phyloP scores from a whole-genome alignment of 345 rosid species.

The Rhodamnia rubescens region DNA sequence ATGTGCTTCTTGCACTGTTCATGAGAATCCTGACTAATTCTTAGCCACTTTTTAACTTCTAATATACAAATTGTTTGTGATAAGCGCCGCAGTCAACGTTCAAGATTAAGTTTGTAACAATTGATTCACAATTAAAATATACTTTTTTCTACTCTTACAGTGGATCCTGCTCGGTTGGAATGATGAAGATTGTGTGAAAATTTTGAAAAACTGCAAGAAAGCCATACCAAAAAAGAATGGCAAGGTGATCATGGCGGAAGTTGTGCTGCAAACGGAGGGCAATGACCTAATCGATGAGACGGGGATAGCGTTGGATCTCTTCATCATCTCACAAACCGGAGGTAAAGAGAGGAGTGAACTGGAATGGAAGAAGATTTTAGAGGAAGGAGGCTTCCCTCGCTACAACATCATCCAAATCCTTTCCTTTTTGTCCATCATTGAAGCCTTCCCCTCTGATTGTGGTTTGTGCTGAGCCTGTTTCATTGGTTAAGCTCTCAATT shows the following conservation, averaged over 20 bases:
- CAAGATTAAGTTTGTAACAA: neutral
- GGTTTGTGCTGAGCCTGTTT: neutral
- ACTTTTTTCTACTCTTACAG: neutral
- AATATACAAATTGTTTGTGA: neutral
- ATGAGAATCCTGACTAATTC: neutral
- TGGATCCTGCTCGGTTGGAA: slow-evolving; percentile 17
- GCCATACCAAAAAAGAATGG: neutral
- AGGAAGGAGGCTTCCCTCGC: slow-evolving; percentile 15
- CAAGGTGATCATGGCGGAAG: slow-evolving; percentile 6
- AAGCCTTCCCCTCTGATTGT: neutral
- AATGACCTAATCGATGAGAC: neutral
- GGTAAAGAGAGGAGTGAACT: slow-evolving; percentile 12
- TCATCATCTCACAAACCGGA: slow-evolving; percentile 5
- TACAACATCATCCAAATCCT: slow-evolving; percentile 12
- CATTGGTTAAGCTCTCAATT: neutral
- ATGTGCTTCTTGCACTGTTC: too few species aligned
- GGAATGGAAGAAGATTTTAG: slow-evolving; percentile 16
- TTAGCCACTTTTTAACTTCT: neutral
- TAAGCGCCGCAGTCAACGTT: neutral
- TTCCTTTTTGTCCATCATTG: slow-evolving; percentile 10
- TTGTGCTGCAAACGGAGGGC: slow-evolving; percentile 1
- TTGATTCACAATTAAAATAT: neutral
- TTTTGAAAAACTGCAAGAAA: slow-evolving; percentile 10
- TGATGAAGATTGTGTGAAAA: slow-evolving; percentile 10
- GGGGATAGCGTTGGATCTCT: slow-evolving; percentile 2